A percentile compares a stretch with the other conserved stretches of the same genome.
Evolutionary conservation across 176 grass and related monocot genomes (phyloP).

Genomic region (Stipa capillata): DNA sequence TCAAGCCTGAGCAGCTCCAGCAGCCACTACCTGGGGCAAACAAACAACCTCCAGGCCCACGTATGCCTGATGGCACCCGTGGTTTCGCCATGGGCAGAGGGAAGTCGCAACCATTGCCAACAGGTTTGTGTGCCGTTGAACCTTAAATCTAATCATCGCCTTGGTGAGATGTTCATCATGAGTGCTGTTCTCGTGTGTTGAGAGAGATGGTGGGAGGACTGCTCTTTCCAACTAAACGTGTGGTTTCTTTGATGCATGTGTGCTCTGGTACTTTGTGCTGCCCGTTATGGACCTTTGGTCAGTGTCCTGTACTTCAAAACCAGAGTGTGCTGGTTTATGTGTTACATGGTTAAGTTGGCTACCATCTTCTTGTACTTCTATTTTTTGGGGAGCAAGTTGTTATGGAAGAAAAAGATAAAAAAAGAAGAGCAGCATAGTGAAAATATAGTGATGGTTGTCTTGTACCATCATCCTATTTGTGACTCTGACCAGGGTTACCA

Average conservation of each 20-base stretch:
- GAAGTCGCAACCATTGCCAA: slow-evolving; percentile 30
- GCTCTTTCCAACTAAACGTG: not conserved
- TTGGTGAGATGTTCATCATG: not conserved
- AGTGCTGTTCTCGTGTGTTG: not conserved
- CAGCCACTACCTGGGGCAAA: slow-evolving; percentile 25
- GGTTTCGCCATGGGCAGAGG: slow-evolving; percentile 83
- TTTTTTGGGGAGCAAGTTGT: not conserved
- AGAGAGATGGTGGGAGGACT: not conserved
- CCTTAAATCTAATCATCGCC: not conserved
- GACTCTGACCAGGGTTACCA: too few relatives aligned
- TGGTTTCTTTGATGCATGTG: not conserved
- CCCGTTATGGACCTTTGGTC: not conserved
- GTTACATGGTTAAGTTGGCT: not conserved
- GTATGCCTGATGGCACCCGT: slow-evolving; percentile 86
- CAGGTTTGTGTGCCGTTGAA: not conserved
- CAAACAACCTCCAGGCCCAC: slow-evolving; percentile 74
- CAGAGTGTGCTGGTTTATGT: not conserved
- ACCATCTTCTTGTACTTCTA: not conserved
- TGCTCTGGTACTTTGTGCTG: not conserved
- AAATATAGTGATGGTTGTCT: not conserved
- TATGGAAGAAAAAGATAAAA: not conserved
- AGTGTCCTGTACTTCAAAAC: not conserved
- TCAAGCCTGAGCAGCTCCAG: slow-evolving; percentile 36
- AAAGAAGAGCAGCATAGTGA: too few relatives aligned
- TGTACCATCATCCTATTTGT: not conserved